Evolutionary conservation across 768 basidiomycete species (phyloP), one percentile per base, ranked within the genome.

Genomic region (Tricholoma furcatifolium): DNA sequence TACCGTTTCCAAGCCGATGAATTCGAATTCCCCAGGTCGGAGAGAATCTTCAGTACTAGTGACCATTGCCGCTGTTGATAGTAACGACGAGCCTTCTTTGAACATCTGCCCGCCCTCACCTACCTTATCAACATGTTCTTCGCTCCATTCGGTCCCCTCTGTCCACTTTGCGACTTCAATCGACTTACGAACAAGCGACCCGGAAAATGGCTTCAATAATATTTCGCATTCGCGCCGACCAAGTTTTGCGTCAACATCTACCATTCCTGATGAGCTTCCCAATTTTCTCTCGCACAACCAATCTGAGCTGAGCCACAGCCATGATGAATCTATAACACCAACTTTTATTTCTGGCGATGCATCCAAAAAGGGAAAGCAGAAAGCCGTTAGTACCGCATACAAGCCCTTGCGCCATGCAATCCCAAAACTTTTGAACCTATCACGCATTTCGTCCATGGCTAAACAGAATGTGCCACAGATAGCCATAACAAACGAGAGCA

Each of bases 161-260:
- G 76, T 80, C 0, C 80, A 83, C 30, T 90, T 86, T 54, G 68
- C 64, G 2, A 67, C 80, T 3, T 72, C 83, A 7, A 70, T 82
- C 4, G 75, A 77, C 3, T 64, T 93, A 43, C 82, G 91, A 35
- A 81, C 85, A 39, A 91, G 91, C 61, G 76, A 79, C 36, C 89
- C 87, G 0, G 79, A 86, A 18, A n/a, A n/a, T n/a, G n/a, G n/a
- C 50, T 44, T 5, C 51, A 53, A 3, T 7, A 50, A 58, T 4
- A 50, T 61, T 0, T 27, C 27, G 7, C 84, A 87, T 60, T 69
- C 67, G 36, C 76, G 88, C 27, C 85, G 82, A 59, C 62, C 70
- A 4, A 88, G 86, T n/a, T n/a, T n/a, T n/a, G n/a, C 61, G 72
- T 75, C 42, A 64, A n/a, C 72, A 0, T 83, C 76, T 24, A 82